Conservation (phyloP, 306 rosid species). For the Sphenostylis stenocarpa region DNA sequence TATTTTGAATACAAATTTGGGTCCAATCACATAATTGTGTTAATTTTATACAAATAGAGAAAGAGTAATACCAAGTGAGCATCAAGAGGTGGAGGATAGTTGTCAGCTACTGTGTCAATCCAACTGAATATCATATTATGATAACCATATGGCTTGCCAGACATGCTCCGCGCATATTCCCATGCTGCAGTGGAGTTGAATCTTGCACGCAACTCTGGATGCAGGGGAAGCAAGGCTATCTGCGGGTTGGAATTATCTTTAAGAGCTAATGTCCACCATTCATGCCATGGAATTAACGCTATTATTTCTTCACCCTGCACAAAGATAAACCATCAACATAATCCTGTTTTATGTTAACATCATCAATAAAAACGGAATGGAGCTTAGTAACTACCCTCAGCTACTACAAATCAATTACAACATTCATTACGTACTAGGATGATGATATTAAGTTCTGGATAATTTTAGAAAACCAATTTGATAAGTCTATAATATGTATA, state of each 20-base stretch:
- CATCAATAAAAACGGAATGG: background rate
- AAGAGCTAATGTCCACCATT: constrained; percentile 91
- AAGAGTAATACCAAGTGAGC: constrained; percentile 84
- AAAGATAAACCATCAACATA: constrained; percentile 13
- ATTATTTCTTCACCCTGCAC: constrained; percentile 94
- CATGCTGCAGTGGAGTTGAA: constrained; percentile 91
- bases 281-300: constrained; percentile 89
- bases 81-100: constrained; percentile 99
- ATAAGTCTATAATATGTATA: background rate
- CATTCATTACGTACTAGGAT: background rate
- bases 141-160: constrained; percentile 98
- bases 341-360: background rate
- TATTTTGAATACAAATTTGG: constrained; percentile 12
- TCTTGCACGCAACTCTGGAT: constrained; percentile 70
- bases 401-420: background rate
- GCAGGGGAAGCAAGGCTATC: constrained; percentile 93
- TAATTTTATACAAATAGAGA: background rate
- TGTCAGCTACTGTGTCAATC: constrained; percentile 94
- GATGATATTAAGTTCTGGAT: background rate
- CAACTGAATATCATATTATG: constrained; percentile 99
- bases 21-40: constrained; percentile 26
- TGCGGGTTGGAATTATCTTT: constrained; percentile 93
- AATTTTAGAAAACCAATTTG: background rate
- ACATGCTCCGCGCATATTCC: constrained; percentile 92
- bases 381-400: background rate